These are phyloP conservation scores for Hura crepitans DNA, from an alignment of 441 rosid species.

Conservation along the genomic window DNA sequence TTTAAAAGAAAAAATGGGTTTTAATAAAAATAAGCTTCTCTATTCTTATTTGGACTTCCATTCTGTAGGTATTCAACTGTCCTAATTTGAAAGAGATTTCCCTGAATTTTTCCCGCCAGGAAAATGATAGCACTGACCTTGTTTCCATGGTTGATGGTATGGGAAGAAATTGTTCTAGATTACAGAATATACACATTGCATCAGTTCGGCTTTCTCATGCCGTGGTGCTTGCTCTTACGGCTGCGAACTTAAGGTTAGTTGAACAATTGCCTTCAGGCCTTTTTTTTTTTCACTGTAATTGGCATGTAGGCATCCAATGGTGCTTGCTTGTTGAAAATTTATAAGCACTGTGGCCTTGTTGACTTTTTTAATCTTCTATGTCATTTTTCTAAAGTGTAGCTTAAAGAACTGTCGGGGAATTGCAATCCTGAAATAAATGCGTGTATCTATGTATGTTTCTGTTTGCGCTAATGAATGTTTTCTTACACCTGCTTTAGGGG, in stretches of 20 bases:
- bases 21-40: too few relatives aligned
- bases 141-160: conserved; percentile 54
- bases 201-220: conserved; percentile 70
- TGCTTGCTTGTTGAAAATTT: conserved; percentile 3
- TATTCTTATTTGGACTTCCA: background rate
- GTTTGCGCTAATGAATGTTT: conserved; percentile 20
- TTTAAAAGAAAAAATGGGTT: too few relatives aligned
- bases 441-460: background rate
- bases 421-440: background rate
- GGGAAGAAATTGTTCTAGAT: conserved; percentile 65
- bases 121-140: conserved; percentile 73
- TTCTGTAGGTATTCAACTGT: conserved; percentile 61
- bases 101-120: conserved; percentile 70
- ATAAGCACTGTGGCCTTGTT: background rate
- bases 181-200: conserved; percentile 84
- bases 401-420: background rate
- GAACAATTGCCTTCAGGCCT: background rate
- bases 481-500: conserved; percentile 40
- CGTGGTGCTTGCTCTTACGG: conserved; percentile 76
- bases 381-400: background rate
- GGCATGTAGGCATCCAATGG: too few relatives aligned
- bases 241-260: conserved; percentile 75
- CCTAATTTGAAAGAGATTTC: conserved; percentile 79
- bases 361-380: background rate
- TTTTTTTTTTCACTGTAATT: background rate